Conservation (phyloP, 768 basidiomycete genomes). For the Lentinula guzmanii region DNA sequence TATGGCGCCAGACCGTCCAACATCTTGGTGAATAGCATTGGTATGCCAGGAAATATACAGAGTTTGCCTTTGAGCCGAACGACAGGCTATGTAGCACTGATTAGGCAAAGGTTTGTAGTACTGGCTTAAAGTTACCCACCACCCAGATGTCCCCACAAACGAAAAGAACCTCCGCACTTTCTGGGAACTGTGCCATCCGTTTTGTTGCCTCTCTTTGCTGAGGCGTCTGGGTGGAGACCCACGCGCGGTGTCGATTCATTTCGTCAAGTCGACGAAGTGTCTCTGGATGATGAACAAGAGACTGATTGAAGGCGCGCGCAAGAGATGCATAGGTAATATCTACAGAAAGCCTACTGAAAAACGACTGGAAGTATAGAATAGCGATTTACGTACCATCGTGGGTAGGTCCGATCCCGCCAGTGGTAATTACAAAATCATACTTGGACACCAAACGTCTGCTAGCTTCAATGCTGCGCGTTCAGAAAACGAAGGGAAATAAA, state of each 20-base stretch:
- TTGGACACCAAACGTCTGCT: slow-evolving; percentile 71
- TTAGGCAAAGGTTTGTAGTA: not conserved
- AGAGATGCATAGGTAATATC: slow-evolving; percentile 90
- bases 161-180: slow-evolving; percentile 71
- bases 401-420: slow-evolving; percentile 88
- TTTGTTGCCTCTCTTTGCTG: slow-evolving; percentile 73
- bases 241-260: slow-evolving; percentile 48
- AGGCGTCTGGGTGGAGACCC: slow-evolving; percentile 55
- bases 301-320: slow-evolving; percentile 75
- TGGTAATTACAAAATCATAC: slow-evolving; percentile 89
- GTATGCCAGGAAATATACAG: slow-evolving; percentile 91
- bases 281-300: slow-evolving; percentile 69
- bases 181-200: slow-evolving; percentile 90
- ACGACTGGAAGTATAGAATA: not conserved
- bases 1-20: slow-evolving; percentile 66
- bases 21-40: slow-evolving; percentile 77
- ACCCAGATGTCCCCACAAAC: slow-evolving; percentile 83
- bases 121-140: slow-evolving; percentile 30
- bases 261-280: slow-evolving; percentile 70
- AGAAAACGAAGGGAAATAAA: not conserved
- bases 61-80: slow-evolving; percentile 81
- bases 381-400: slow-evolving; percentile 61
- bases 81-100: slow-evolving; percentile 54
- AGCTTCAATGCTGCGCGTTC: slow-evolving; percentile 63
- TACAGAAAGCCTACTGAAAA: slow-evolving; percentile 15